phyloP scores from a whole-genome alignment of 345 rosid species.

The Eutrema japonicum region DNA sequence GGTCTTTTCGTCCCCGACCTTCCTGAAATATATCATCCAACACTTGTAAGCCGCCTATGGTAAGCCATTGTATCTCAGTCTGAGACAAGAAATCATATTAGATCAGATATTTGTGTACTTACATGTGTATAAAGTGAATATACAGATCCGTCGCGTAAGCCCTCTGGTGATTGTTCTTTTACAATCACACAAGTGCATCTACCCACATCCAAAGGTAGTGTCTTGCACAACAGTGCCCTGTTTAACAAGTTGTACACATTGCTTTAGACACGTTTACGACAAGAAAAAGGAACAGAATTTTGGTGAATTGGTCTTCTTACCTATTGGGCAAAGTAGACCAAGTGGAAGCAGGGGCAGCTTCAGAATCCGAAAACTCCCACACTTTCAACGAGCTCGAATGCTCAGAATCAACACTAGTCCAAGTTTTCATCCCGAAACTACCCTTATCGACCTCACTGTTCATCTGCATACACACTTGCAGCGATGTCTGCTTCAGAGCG shows the following conservation, averaged over 20 bases:
- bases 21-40: constrained; percentile 57
- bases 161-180: constrained; percentile 64
- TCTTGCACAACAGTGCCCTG: constrained; percentile 84
- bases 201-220: constrained; percentile 86
- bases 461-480: constrained; percentile 83
- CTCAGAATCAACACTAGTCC: constrained; percentile 73
- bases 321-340: constrained; percentile 92
- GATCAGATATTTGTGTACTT: constrained; percentile 32
- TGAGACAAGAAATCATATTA: neutral
- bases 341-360: constrained; percentile 95
- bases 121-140: constrained; percentile 88
- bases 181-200: constrained; percentile 86
- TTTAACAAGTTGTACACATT: constrained; percentile 7
- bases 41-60: constrained; percentile 17
- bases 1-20: constrained; percentile 85
- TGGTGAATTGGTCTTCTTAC: constrained; percentile 36
- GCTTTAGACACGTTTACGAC: constrained; percentile 14
- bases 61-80: neutral
- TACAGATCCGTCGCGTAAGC: constrained; percentile 57
- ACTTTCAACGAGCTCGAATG: constrained; percentile 68
- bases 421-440: constrained; percentile 53
- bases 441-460: constrained; percentile 59
- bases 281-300: neutral
- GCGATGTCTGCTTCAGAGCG: constrained; percentile 71
- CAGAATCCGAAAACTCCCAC: constrained; percentile 94